These are phyloP conservation scores for Gaeumannomyces tritici DNA, from an alignment of 2,329 filamentous ascomycete species.

Conservation along the genomic window DNA sequence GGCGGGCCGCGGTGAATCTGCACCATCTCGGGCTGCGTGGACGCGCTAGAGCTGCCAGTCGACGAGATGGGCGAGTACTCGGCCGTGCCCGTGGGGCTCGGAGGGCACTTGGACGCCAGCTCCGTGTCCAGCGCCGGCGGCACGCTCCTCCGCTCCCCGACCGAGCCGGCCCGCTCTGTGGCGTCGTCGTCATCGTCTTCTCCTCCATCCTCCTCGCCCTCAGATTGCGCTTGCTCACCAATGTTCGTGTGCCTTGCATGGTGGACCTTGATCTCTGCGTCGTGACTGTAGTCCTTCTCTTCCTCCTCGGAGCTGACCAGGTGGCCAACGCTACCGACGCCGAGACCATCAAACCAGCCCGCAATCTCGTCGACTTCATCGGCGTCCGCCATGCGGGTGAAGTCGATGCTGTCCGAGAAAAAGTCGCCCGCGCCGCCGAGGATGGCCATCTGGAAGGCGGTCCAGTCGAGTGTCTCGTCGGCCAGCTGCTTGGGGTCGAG, in stretches of 20 bases:
- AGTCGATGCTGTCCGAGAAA: constrained; percentile 31
- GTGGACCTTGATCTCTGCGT: background rate
- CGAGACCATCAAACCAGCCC: constrained; percentile 42
- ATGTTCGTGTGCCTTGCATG: too few species aligned
- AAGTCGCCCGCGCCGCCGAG: constrained; percentile 46
- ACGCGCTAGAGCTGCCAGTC: background rate
- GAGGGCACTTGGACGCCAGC: background rate
- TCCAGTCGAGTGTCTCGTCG: constrained; percentile 51
- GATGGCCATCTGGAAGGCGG: constrained; percentile 56
- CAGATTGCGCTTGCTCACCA: background rate
- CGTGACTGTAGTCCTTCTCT: background rate
- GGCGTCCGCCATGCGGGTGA: constrained; percentile 25
- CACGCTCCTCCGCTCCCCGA: background rate
- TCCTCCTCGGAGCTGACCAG: constrained; percentile 18
- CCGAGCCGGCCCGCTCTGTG: too few species aligned
- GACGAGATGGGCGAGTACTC: constrained; percentile 1
- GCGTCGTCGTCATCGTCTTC: background rate
- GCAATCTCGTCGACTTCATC: constrained; percentile 38
- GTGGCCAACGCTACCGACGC: constrained; percentile 32
- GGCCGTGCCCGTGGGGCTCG: constrained; percentile 1
- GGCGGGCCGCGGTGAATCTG: constrained; percentile 22
- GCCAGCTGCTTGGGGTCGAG: constrained; percentile 14
- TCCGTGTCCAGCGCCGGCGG: constrained; percentile 2
- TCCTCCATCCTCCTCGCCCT: background rate
- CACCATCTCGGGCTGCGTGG: constrained; percentile 11